Evolutionary conservation across 2,329 filamentous ascomycete species (phyloP).

Genomic region (Xylaria sp.): DNA sequence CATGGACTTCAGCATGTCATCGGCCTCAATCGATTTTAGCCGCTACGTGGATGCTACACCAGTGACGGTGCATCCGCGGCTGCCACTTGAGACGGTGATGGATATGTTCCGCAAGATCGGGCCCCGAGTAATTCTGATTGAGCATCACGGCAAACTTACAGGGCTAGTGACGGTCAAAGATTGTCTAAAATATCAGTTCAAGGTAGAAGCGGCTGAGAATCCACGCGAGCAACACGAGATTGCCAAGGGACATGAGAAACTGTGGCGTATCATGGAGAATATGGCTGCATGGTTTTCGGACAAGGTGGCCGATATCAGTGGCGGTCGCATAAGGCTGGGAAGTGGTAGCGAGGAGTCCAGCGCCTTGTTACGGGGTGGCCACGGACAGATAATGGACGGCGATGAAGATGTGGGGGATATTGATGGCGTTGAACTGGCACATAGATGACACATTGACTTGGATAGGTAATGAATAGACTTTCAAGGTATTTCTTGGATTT

Average conservation of each 20-base stretch:
- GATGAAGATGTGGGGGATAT: conserved; percentile 60
- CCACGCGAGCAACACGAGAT: conserved; percentile 68
- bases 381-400: conserved; percentile 59
- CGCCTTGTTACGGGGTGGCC: conserved; percentile 38
- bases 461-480: conserved; percentile 24
- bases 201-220: conserved; percentile 87
- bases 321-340: conserved; percentile 66
- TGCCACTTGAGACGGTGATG: conserved; percentile 97
- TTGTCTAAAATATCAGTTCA: conserved; percentile 97
- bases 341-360: conserved; percentile 47
- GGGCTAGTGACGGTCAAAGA: conserved; percentile 97
- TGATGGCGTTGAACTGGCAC: conserved; percentile 51
- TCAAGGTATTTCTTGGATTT: neutral
- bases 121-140: conserved; percentile 89
- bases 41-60: conserved; percentile 91
- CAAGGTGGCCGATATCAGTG: conserved; percentile 61
- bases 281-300: conserved; percentile 69
- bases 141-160: conserved; percentile 83
- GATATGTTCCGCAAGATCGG: conserved; percentile 99
- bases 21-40: conserved; percentile 78
- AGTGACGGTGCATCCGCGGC: conserved; percentile 87
- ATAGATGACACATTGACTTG: conserved; percentile 39
- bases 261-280: conserved; percentile 69
- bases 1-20: conserved; percentile 64
- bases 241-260: conserved; percentile 68